Base-by-base conservation (phyloP, 1,284 basidiomycete genomes). In the Puccinia polysora region DNA sequence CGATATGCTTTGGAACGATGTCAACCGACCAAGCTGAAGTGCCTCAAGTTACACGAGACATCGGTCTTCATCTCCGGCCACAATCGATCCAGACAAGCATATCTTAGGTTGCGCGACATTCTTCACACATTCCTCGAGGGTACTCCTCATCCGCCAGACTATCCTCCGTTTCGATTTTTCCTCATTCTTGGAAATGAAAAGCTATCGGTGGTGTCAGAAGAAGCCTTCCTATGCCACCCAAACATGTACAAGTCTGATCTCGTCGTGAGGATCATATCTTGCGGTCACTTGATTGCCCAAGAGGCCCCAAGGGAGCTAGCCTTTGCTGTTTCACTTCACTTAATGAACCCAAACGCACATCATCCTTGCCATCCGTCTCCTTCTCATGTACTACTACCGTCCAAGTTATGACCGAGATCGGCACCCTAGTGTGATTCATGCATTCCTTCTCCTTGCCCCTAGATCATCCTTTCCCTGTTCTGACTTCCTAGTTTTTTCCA, bases 1-100 rank as follows among this genome's bases (percentile, higher is more conserved):
- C 82, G 86, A 20, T 84, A 86, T 75, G 89, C 84, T 3, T 81
- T 91, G 7, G 73, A 74, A 28, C 65, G 71, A 5, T 5, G 2
- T 18, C 38, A 53, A 4, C 47, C 55, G 23, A 28, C 76, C 14
- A 75, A 76, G 58, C 74, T 78, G 2, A 74, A 75, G 65, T 78
- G 76, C 56, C 65, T 73, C 45, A 78, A 77, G 43, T 77, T 77
- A 75, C 75, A 75, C 64, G 78, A 79, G 64, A 75, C 77, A 2
- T 75, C 73, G 4, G 76, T 74, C 7, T 78, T 77, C 59, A 58
- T 18, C 43, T 74, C 7, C 65, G 73, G 4, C 74, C 73, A 25
- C 64, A 74, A 8, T 60, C 74, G 25, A 67, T 67, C 53, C 62
- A 73, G 25, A 73, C 63, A 60, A 18, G 34, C 34, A 20, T 55